phyloP scores from a whole-genome alignment of 2,329 filamentous ascomycete species.

The Rhinocladiella mackenziei region DNA sequence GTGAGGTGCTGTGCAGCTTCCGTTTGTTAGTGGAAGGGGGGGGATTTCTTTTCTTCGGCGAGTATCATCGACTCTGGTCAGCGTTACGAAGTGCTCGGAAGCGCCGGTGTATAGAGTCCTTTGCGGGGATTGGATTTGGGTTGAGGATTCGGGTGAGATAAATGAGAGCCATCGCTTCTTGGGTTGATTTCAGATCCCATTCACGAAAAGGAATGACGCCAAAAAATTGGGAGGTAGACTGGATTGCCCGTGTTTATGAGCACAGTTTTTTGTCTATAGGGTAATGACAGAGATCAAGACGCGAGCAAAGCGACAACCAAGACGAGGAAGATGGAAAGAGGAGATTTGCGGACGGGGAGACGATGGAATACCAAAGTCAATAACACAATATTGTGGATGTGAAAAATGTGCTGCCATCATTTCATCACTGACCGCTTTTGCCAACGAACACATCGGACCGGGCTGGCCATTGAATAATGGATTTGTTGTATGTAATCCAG shows the following conservation, averaged over 20 bases:
- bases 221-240: constrained; percentile 15
- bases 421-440: not conserved
- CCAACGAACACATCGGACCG: not conserved
- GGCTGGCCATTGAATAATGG: no score
- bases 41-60: not conserved
- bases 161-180: not conserved
- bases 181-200: not conserved
- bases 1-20: not conserved
- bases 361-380: no score
- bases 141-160: not conserved
- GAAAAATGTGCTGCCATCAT: no score
- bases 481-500: no score
- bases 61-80: constrained; percentile 6
- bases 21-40: not conserved
- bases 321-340: not conserved
- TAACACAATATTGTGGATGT: not conserved
- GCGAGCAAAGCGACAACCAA: not conserved
- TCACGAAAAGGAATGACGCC: not conserved
- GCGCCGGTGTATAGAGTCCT: constrained; percentile 14
- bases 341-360: no score
- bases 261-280: no score
- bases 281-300: not conserved
- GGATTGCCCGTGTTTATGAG: not conserved
- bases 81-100: constrained; percentile 29
- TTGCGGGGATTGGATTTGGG: not conserved